Base-by-base conservation (phyloP, 306 rosid genomes). In the Fragaria vesca region DNA sequence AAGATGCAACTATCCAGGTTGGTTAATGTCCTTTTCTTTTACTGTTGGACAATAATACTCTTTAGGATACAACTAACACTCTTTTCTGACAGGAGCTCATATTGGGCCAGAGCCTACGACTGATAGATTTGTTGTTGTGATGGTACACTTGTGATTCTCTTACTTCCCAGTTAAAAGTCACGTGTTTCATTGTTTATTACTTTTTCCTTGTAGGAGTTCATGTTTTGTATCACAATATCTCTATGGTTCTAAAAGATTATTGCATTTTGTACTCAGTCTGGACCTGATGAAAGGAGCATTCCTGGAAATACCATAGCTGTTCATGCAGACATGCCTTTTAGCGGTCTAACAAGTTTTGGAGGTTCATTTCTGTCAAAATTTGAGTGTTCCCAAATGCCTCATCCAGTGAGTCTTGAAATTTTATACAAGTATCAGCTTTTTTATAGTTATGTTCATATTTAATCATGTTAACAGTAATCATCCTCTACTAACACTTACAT, bases 91-190 rank as follows among this genome's bases (percentile, higher is more conserved):
- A 95, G 99, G 97, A 76, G 94, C 97, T 81, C 99, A 95, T 55
- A 86, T 95, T 78, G 99, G 99, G 69, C 99, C 99, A 30, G 99
- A 95, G 83, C 99, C 99, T 51, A 95, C 99, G 63, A 95, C 99
- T 10, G 97, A 95, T 79, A 88, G 97, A 91, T 95, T 95, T 83
- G 93, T 95, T 80, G 97, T 86, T 79, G 97, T 93, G 70, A 95
- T 91, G 99, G 99, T 95, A 93, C 21, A 76, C 36, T 55, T 83
- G 21, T 8, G 18, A 30, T 43, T 45, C 15, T 16, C 55, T 8
- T 69, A 69, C 4, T 63, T 70, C 47, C 16, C 13, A 57, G 24
- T 71, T 78, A 9, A 18, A 68, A 43, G 36, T 65, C 30, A 36
- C 5, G 18, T 20, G 52, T 30, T 42, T 21, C 72, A 4, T 55